phyloP scores from a whole-genome alignment of 345 rosid species.

The Eutrema heterophyllum region DNA sequence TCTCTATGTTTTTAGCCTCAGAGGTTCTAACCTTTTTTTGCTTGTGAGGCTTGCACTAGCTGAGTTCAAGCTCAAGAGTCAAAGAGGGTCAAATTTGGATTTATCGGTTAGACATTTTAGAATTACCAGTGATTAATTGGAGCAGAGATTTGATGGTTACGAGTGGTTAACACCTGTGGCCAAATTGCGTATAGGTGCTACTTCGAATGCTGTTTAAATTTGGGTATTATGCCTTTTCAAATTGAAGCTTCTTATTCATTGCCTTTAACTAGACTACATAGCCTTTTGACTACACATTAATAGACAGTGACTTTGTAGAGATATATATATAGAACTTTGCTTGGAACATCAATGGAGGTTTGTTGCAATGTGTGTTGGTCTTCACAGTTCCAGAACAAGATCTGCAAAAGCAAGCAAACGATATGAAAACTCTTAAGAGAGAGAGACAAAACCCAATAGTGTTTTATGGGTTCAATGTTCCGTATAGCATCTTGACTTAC shows the following conservation, averaged over 20 bases:
- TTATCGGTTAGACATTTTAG: neutral
- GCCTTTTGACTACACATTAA: neutral
- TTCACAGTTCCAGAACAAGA: constrained; percentile 27
- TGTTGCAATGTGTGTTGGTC: constrained; percentile 3
- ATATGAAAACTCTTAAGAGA: neutral
- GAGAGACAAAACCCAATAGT: neutral
- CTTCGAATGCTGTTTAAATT: neutral
- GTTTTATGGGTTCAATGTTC: neutral
- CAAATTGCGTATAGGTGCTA: neutral
- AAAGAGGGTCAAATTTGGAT: neutral
- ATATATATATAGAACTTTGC: neutral
- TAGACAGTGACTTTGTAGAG: neutral
- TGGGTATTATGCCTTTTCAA: neutral
- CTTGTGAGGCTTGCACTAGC: neutral
- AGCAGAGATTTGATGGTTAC: neutral
- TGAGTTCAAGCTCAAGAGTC: neutral
- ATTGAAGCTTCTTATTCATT: neutral
- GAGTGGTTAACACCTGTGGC: neutral
- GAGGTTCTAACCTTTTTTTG: neutral
- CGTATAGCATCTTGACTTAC: constrained; percentile 18
- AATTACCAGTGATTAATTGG: neutral
- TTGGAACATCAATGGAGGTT: neutral
- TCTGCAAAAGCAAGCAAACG: constrained; percentile 21
- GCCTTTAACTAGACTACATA: constrained; percentile 3
- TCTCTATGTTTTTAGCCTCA: neutral